A percentile compares a stretch with the other conserved stretches of the same genome.
Evolutionary conservation across 2,329 filamentous ascomycete species (phyloP).

Genomic region (Zymoseptoria pseudotritici): DNA sequence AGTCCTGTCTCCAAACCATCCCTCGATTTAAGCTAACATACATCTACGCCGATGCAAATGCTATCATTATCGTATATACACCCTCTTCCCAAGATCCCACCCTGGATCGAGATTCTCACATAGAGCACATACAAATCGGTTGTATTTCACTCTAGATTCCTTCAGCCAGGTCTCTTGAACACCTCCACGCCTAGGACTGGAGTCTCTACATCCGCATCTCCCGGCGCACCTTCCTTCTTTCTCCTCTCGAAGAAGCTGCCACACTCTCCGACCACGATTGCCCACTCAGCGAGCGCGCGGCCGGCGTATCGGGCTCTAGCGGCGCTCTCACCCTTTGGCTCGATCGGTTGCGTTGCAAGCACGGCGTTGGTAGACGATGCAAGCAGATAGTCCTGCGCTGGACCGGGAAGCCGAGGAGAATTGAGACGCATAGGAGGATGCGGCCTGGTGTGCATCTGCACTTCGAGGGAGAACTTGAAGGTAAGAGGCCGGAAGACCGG

Average conservation of each 20-base stretch:
- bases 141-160: not conserved
- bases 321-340: slow-evolving; percentile 32
- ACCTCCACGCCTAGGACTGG: slow-evolving; percentile 58
- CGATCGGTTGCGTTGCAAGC: slow-evolving; percentile 6
- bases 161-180: slow-evolving; percentile 34
- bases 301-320: slow-evolving; percentile 55
- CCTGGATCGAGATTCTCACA: not conserved
- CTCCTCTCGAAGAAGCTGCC: slow-evolving; percentile 75
- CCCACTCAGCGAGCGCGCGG: slow-evolving; percentile 71
- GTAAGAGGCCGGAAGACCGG: slow-evolving; percentile 48
- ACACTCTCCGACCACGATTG: slow-evolving; percentile 65
- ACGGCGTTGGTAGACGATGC: not conserved
- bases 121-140: not conserved
- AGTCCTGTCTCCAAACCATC: not conserved
- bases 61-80: not conserved
- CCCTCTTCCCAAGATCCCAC: not conserved
- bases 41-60: not conserved
- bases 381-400: slow-evolving; percentile 60
- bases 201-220: slow-evolving; percentile 62
- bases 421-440: slow-evolving; percentile 55
- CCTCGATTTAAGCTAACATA: not conserved
- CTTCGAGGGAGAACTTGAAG: slow-evolving; percentile 70
- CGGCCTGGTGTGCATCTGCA: slow-evolving; percentile 51
- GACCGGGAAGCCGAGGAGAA: slow-evolving; percentile 60
- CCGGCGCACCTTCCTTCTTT: slow-evolving; percentile 62